Evolutionary conservation across 306 rosid species (phyloP).

Genomic region (Pachyrhizus erosus): DNA sequence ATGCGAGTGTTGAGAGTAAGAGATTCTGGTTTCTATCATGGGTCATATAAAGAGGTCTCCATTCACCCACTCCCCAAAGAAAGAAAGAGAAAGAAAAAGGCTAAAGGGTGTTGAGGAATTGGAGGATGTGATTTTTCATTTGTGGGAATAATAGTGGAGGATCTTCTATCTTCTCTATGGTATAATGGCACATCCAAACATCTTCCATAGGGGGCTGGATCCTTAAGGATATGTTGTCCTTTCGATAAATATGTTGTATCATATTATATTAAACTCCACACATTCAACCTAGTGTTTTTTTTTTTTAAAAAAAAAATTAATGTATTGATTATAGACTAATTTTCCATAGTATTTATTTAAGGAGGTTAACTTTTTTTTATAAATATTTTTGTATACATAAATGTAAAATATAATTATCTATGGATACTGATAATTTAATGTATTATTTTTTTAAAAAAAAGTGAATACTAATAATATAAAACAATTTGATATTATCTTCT

Average conservation of each 20-base stretch:
- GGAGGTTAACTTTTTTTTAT: too few relatives aligned
- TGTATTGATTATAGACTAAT: too few relatives aligned
- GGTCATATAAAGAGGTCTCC: conserved; percentile 58
- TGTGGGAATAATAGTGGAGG: conserved; percentile 49
- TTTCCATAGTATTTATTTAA: too few relatives aligned
- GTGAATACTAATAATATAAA: too few relatives aligned
- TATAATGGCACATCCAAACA: conserved; percentile 32
- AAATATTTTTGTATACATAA: too few relatives aligned
- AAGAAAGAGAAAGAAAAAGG: conserved; percentile 42
- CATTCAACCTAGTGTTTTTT: background rate
- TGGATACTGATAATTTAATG: conserved; percentile 5
- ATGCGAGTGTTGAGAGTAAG: conserved; percentile 32
- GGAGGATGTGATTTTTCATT: conserved; percentile 48
- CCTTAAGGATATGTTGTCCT: conserved; percentile 51
- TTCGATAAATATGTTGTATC: conserved; percentile 6
- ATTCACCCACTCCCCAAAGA: conserved; percentile 53
- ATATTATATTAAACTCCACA: background rate
- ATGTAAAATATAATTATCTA: too few relatives aligned
- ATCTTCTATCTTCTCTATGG: conserved; percentile 50
- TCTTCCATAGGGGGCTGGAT: conserved; percentile 39
- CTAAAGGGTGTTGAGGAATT: conserved; percentile 41
- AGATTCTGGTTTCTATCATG: conserved; percentile 60
- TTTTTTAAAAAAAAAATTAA: too few relatives aligned
- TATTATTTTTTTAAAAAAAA: too few relatives aligned
- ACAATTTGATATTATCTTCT: too few relatives aligned